Percentiles rank a stretch among this genome's conserved stretches.
Evolutionary conservation across 2,329 filamentous ascomycete genomes (phyloP).

Genomic region (Monosporascus sp.): DNA sequence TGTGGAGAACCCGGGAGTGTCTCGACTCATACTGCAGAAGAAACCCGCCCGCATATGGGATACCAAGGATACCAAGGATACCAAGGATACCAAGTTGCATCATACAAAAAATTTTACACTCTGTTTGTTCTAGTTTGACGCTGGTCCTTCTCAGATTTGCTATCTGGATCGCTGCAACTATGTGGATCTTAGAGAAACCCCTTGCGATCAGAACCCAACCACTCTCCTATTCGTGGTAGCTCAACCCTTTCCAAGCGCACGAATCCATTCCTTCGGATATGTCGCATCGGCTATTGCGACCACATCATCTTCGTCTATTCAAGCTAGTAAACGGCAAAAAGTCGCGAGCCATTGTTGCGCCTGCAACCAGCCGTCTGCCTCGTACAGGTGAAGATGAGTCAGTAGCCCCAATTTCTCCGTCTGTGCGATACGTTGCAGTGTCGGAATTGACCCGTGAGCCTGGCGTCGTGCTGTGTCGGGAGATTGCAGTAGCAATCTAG

Average conservation of each 20-base stretch:
- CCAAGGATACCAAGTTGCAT: neutral
- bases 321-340: slow-evolving; percentile 26
- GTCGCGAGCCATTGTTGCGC: slow-evolving; percentile 18
- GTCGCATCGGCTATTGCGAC: slow-evolving; percentile 22
- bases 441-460: slow-evolving; percentile 13
- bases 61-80: neutral
- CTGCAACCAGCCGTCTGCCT: slow-evolving; percentile 25
- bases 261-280: slow-evolving; percentile 1
- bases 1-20: neutral
- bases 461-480: slow-evolving; percentile 16
- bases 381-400: slow-evolving; percentile 21
- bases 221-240: neutral
- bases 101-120: neutral
- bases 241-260: neutral
- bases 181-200: neutral
- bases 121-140: neutral
- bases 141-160: neutral
- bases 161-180: neutral
- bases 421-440: slow-evolving; percentile 11
- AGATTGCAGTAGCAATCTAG: slow-evolving; percentile 10
- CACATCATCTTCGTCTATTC: slow-evolving; percentile 15
- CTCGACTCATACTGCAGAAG: neutral
- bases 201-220: neutral
- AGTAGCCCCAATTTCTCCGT: slow-evolving; percentile 14
- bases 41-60: neutral